phyloP scores from a whole-genome alignment of 2,329 filamentous ascomycete genomes.

The Colletotrichum liriopes region DNA sequence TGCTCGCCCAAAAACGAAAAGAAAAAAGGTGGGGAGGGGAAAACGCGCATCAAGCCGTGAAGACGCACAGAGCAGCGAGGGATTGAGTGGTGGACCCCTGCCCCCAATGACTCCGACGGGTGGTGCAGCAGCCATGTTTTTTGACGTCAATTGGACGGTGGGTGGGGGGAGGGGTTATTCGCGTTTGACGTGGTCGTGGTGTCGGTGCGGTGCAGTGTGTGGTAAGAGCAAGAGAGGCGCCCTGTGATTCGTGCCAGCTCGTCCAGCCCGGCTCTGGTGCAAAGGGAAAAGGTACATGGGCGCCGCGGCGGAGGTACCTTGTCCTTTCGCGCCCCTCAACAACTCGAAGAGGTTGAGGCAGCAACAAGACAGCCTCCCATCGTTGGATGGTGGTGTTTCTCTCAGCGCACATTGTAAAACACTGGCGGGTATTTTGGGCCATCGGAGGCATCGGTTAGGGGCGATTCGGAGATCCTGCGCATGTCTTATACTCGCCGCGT shows the following conservation, averaged over 20 bases:
- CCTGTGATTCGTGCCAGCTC: slow-evolving; percentile 17
- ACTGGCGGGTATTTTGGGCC: not conserved
- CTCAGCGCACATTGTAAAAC: not conserved
- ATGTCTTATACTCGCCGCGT: not conserved
- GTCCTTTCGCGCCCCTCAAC: slow-evolving; percentile 20
- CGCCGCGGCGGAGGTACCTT: slow-evolving; percentile 12
- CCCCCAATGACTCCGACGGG: slow-evolving; percentile 5
- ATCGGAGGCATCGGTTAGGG: too few species aligned
- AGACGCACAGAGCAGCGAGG: slow-evolving; percentile 27
- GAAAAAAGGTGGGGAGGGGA: not conserved
- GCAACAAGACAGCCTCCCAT: slow-evolving; percentile 1
- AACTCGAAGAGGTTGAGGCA: slow-evolving; percentile 17
- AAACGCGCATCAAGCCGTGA: slow-evolving; percentile 6
- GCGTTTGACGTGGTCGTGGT: slow-evolving; percentile 33
- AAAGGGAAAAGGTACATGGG: slow-evolving; percentile 4
- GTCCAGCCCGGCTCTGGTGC: not conserved
- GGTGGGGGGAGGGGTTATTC: slow-evolving; percentile 40
- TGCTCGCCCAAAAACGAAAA: not conserved
- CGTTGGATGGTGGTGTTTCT: slow-evolving; percentile 9
- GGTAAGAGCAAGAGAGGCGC: slow-evolving; percentile 22
- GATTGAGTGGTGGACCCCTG: slow-evolving; percentile 11
- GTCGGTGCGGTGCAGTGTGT: not conserved
- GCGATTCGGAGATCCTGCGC: not conserved
- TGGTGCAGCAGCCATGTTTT: slow-evolving; percentile 30
- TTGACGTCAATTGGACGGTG: slow-evolving; percentile 42